Evolutionary conservation across 169 alveolate genomes (phyloP), one percentile per base, ranked within the genome.

Genomic region (Eimeria falciformis): DNA sequence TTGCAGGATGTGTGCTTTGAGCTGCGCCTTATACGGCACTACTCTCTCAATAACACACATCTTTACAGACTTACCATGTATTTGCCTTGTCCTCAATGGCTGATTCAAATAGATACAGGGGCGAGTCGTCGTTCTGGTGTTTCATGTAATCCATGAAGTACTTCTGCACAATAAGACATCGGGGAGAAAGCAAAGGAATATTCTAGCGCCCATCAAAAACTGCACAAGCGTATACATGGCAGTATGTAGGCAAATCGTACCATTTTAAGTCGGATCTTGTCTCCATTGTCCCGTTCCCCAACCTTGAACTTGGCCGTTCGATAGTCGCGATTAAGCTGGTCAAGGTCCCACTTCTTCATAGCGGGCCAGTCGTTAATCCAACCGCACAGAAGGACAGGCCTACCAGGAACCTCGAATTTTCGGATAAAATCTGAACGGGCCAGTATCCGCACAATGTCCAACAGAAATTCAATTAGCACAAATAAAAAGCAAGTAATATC

Each of bases 311-410:
- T 45, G 7, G 83, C 89, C 25, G 81, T 25, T 14, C 71, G 27
- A 40, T 78, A 81, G 29, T 23, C 18, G 45, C 82, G 47, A 1
- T 68, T 84, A 7, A 91, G 66, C 2, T 3, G 37, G 40, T 33
- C 58, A 2, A 66, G 56, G 21, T 47, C 73, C 91, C 91, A 91
- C 25, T 71, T 62, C 53, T 58, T 29, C 89, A 71, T 85, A 23
- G 92, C 94, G 14, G 94, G 94, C 94, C 94, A 92, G 1, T 71
- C 94, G 50, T 83, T 92, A 85, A 92, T 92, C 92, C 92, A 84
- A 0, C 94, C 94, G 50, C 81, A 29, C 27, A 92, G 83, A 17
- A 92, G 71, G 58, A 92, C 94, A 5, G 94, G 94, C 33, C 9
- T 17, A 21, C 92, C 84, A 1, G 94, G 86, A 0, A 85, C 58